Percentiles rank a stretch among this genome's conserved stretches.
These are phyloP conservation scores for Suhomyces kilbournensis DNA, from an alignment of 805 yeast genomes.

Conservation along the genomic window DNA sequence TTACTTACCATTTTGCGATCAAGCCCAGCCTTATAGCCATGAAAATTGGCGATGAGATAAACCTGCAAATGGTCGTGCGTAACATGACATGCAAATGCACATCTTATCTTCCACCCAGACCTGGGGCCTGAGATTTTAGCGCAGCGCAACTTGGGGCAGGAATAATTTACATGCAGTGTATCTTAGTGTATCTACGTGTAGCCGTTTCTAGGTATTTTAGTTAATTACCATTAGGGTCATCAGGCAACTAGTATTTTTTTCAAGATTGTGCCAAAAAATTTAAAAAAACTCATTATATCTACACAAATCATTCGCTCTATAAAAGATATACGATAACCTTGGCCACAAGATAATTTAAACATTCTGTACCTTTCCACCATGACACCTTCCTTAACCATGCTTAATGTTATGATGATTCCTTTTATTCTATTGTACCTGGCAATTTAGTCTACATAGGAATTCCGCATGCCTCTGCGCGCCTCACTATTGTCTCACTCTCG, in stretches of 20 bases:
- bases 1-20: conserved; percentile 6
- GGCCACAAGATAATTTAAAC: no score
- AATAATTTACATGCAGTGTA: no score
- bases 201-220: background rate
- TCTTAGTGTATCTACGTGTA: background rate
- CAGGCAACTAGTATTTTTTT: background rate
- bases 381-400: no score
- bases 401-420: no score
- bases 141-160: no score
- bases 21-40: background rate
- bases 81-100: background rate
- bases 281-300: no score
- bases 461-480: background rate
- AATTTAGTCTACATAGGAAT: background rate
- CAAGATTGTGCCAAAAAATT: background rate
- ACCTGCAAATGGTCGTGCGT: conserved; percentile 1
- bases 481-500: background rate
- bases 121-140: no score
- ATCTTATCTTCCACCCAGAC: background rate
- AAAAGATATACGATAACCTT: no score
- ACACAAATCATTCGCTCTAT: no score
- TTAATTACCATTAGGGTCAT: no score
- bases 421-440: background rate
- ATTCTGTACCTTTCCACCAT: no score
- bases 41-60: conserved; percentile 2